Evolutionary conservation across 805 yeast genomes (phyloP).

Genomic region (Wickerhamomyces mucosus): DNA sequence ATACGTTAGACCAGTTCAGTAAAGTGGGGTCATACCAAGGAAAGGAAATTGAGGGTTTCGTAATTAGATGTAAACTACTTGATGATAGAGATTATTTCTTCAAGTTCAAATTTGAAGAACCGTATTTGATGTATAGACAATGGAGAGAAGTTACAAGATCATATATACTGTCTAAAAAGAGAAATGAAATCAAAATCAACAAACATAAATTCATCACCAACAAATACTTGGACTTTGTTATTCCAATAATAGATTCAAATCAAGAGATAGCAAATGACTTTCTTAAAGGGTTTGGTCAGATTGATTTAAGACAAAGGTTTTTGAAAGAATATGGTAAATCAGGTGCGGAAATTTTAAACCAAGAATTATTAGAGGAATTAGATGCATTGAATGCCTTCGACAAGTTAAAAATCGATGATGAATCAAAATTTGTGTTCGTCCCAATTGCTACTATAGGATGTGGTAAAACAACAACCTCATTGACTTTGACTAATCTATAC

Average conservation of each 20-base stretch:
- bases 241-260: slow-evolving; percentile 41
- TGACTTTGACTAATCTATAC: slow-evolving; percentile 44
- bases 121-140: slow-evolving; percentile 82
- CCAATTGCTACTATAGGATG: slow-evolving; percentile 91
- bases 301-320: slow-evolving; percentile 60
- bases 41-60: slow-evolving; percentile 88
- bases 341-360: slow-evolving; percentile 49
- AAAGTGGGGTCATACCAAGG: slow-evolving; percentile 62
- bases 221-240: slow-evolving; percentile 61
- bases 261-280: slow-evolving; percentile 38
- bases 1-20: slow-evolving; percentile 46
- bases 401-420: slow-evolving; percentile 24
- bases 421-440: slow-evolving; percentile 50
- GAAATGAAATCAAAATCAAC: slow-evolving; percentile 29
- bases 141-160: slow-evolving; percentile 79
- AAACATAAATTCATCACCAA: slow-evolving; percentile 53
- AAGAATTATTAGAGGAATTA: slow-evolving; percentile 28
- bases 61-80: slow-evolving; percentile 50
- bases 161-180: slow-evolving; percentile 27
- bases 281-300: slow-evolving; percentile 57
- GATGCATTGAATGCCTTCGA: slow-evolving; percentile 30
- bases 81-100: slow-evolving; percentile 53
- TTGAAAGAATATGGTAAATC: slow-evolving; percentile 40
- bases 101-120: slow-evolving; percentile 93
- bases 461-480: slow-evolving; percentile 81